Percentiles rank a stretch among this genome's conserved stretches.
Evolutionary conservation across 768 basidiomycete species (phyloP).

Genomic region (Boletus reticuloceps): DNA sequence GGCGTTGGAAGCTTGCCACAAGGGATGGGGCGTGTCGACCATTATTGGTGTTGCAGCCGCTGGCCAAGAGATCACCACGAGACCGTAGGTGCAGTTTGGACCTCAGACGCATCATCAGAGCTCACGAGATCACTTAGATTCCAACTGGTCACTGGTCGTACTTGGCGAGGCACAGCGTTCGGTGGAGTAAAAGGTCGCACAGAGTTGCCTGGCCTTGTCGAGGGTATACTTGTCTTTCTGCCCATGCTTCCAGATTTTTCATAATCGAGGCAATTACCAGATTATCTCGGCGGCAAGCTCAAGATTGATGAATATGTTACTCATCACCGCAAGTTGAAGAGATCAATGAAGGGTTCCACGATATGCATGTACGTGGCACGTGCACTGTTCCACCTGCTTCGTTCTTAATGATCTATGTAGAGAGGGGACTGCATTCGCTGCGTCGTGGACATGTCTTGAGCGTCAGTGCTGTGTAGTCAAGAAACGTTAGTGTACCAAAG

Average conservation of each 20-base stretch:
- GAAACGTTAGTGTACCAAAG: not conserved
- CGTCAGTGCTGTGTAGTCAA: not conserved
- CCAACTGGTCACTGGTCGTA: slow-evolving; percentile 79
- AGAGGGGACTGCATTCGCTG: slow-evolving; percentile 90
- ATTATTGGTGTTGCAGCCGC: slow-evolving; percentile 97
- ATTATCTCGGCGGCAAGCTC: slow-evolving; percentile 77
- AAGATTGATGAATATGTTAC: slow-evolving; percentile 97
- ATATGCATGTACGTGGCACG: slow-evolving; percentile 86
- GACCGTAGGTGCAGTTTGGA: slow-evolving; percentile 56
- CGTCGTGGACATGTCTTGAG: slow-evolving; percentile 83
- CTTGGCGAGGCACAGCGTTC: slow-evolving; percentile 94
- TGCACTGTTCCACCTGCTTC: not conserved
- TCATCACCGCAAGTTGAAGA: slow-evolving; percentile 67
- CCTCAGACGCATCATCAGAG: not conserved
- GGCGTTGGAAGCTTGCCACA: slow-evolving; percentile 98
- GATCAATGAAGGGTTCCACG: slow-evolving; percentile 86
- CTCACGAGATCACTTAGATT: slow-evolving; percentile 35
- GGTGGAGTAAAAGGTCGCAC: slow-evolving; percentile 98
- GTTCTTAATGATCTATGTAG: slow-evolving; percentile 25
- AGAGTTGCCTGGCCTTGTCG: slow-evolving; percentile 90
- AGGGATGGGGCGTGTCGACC: slow-evolving; percentile 97
- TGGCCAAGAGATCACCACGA: slow-evolving; percentile 89
- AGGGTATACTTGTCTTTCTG: slow-evolving; percentile 48
- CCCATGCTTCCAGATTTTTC: not conserved
- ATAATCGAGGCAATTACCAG: slow-evolving; percentile 35